These are phyloP conservation scores for Cryptococcus amylolentus DNA, from an alignment of 1,284 basidiomycete genomes.

Conservation along the genomic window DNA sequence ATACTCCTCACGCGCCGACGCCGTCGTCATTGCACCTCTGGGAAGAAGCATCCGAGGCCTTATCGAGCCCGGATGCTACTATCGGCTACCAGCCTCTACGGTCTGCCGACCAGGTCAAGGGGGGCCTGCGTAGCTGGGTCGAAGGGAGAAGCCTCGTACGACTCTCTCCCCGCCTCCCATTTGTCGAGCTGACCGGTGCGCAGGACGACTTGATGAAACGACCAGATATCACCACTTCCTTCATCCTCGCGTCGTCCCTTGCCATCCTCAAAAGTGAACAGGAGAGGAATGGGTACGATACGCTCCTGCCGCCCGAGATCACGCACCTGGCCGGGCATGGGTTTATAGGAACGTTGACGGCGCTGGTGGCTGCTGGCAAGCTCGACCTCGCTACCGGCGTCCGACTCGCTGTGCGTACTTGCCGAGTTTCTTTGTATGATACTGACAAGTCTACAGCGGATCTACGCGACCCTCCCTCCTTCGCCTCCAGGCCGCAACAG, in stretches of 20 bases:
- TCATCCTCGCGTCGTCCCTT: constrained; percentile 46
- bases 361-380: constrained; percentile 43
- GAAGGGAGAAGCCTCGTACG: constrained; percentile 43
- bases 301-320: constrained; percentile 38
- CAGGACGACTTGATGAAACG: constrained; percentile 48
- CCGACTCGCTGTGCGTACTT: constrained; percentile 34
- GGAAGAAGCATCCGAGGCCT: constrained; percentile 46
- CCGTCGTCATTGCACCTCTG: constrained; percentile 41
- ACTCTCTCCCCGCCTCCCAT: not conserved
- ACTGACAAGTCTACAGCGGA: constrained; percentile 21
- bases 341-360: constrained; percentile 47
- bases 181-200: not conserved
- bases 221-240: constrained; percentile 46
- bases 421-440: not conserved
- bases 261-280: constrained; percentile 47
- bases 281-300: constrained; percentile 30
- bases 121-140: constrained; percentile 47
- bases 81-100: constrained; percentile 43
- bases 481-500: constrained; percentile 20
- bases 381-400: constrained; percentile 45
- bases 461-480: constrained; percentile 39
- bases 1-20: constrained; percentile 45
- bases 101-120: constrained; percentile 38
- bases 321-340: constrained; percentile 47
- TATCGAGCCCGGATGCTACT: constrained; percentile 39